A percentile compares a stretch with the other conserved stretches of the same genome.
These are phyloP conservation scores for Talaromyces thailandensis DNA, from an alignment of 495 filamentous ascomycete species.

Conservation along the genomic window DNA sequence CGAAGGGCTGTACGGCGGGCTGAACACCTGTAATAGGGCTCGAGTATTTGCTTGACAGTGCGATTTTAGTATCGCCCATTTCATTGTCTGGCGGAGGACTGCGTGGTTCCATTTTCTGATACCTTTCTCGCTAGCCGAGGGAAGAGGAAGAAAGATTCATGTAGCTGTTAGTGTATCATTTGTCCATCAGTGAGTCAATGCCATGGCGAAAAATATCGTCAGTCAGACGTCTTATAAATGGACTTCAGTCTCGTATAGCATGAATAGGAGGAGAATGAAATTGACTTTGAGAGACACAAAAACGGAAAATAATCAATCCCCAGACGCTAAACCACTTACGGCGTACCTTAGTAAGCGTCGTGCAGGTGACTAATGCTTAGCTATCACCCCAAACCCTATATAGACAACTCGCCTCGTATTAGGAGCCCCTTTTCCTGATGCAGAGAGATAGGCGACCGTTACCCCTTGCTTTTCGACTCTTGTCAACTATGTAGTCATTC, in stretches of 20 bases:
- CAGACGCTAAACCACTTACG: background rate
- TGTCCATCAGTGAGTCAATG: background rate
- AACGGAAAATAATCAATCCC: background rate
- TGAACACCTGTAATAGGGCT: background rate
- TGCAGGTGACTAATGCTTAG: background rate
- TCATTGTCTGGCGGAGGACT: background rate
- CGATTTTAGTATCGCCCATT: background rate
- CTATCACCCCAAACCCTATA: background rate
- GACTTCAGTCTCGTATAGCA: too few relatives aligned
- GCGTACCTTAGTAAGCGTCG: background rate
- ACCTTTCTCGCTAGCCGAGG: background rate
- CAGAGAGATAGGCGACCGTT: too few relatives aligned
- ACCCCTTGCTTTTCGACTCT: too few relatives aligned
- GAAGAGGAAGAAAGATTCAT: background rate
- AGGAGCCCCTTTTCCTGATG: too few relatives aligned
- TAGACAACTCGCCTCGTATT: background rate
- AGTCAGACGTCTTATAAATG: background rate
- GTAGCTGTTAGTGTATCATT: background rate
- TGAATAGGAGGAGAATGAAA: background rate
- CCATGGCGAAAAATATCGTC: background rate
- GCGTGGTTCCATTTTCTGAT: background rate
- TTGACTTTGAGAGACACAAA: background rate
- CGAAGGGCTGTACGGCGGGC: conserved; percentile 22
- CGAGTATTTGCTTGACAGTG: background rate
- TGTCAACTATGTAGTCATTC: too few relatives aligned